phyloP scores from a whole-genome alignment of 2,329 filamentous ascomycete species.

The Mycogone perniciosa region DNA sequence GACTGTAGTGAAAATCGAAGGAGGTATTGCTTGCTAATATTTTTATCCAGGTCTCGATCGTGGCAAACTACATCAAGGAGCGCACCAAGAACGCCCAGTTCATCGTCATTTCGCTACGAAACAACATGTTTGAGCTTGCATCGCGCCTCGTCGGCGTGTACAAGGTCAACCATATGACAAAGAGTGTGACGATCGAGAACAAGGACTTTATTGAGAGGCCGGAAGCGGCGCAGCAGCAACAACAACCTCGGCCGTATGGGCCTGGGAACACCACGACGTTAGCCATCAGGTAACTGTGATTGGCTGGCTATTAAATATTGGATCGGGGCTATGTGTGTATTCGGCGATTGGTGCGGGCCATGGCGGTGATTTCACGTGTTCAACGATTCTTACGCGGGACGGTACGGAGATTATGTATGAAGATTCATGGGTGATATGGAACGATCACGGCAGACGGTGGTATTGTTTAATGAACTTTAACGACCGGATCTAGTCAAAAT shows the following conservation, averaged over 20 bases:
- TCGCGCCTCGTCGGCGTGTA: constrained; percentile 92
- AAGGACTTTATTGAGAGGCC: constrained; percentile 59
- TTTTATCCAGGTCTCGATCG: constrained; percentile 95
- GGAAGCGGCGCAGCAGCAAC: constrained; percentile 27
- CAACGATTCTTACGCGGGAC: constrained; percentile 1
- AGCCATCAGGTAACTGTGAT: constrained; percentile 25
- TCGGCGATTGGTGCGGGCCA: background rate
- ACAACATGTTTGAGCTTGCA: constrained; percentile 99
- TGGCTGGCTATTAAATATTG: background rate
- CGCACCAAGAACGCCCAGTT: constrained; percentile 98
- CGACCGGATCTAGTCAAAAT: too few species aligned
- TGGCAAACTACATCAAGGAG: constrained; percentile 98
- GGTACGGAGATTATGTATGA: background rate
- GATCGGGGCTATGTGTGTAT: background rate
- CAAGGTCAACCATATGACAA: constrained; percentile 99
- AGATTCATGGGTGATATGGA: background rate
- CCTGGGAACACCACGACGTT: constrained; percentile 28
- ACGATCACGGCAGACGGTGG: background rate
- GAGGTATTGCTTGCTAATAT: background rate
- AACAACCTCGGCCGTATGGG: constrained; percentile 16
- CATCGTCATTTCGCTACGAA: constrained; percentile 93
- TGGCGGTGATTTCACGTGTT: constrained; percentile 6
- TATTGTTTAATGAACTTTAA: too few species aligned
- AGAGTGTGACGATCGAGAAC: constrained; percentile 86
- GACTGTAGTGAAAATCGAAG: background rate